Conservation (phyloP, 1,284 basidiomycete species). For the Ustilago loliicola region DNA sequence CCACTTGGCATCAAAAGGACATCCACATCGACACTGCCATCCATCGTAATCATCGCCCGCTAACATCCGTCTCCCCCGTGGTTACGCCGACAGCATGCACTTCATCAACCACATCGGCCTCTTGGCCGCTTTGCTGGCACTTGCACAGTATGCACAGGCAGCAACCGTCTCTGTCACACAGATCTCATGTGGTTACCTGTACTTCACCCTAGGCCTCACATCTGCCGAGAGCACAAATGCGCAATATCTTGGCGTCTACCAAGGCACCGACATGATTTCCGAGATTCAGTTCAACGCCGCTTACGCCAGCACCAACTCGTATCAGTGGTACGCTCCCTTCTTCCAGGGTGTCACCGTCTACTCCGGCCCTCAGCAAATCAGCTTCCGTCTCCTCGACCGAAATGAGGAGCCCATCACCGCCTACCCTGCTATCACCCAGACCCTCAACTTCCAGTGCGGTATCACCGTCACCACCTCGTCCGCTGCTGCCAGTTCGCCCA, state of each 20-base stretch:
- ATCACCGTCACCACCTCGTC: conserved; percentile 31
- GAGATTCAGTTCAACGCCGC: conserved; percentile 29
- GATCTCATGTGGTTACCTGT: conserved; percentile 32
- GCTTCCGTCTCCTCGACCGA: conserved; percentile 37
- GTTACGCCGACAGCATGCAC: conserved; percentile 15
- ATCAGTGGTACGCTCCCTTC: conserved; percentile 37
- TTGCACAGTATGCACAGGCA: conserved; percentile 22
- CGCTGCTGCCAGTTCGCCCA: conserved; percentile 18
- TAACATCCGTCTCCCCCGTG: neutral
- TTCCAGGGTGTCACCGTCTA: conserved; percentile 15
- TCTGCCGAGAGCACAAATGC: conserved; percentile 21
- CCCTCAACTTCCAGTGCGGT: conserved; percentile 45
- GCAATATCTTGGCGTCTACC: conserved; percentile 22
- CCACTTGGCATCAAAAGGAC: neutral
- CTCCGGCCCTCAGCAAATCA: conserved; percentile 29
- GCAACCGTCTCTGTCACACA: conserved; percentile 32
- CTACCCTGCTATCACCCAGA: conserved; percentile 23
- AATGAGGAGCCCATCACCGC: conserved; percentile 21
- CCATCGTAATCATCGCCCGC: neutral
- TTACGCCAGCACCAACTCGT: conserved; percentile 23
- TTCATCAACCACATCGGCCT: conserved; percentile 14
- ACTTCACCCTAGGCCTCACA: conserved; percentile 37
- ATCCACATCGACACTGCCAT: neutral
- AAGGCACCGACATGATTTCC: conserved; percentile 22
- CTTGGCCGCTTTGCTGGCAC: conserved; percentile 29